Conservation (phyloP, 2,329 filamentous ascomycete species). For the Penicillium sp. region DNA sequence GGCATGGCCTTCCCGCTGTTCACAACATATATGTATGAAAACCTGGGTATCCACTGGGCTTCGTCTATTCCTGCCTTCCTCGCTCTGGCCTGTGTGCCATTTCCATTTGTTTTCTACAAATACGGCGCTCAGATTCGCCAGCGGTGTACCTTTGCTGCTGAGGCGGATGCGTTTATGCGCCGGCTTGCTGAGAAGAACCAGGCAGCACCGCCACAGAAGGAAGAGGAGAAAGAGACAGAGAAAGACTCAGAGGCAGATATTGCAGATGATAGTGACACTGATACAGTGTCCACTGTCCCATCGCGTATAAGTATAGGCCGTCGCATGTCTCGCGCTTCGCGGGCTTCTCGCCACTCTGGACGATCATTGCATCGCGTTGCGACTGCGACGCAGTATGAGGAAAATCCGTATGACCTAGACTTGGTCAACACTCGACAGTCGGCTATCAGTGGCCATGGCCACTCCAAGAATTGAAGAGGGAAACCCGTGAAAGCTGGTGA, state of each 20-base stretch:
- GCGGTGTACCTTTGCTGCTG: constrained; percentile 38
- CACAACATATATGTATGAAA: constrained; percentile 45
- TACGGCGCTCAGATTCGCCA: constrained; percentile 38
- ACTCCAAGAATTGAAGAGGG: constrained; percentile 8
- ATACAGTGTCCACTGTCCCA: constrained; percentile 19
- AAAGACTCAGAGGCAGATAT: not conserved
- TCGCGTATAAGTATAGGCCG: constrained; percentile 17
- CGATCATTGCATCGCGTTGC: constrained; percentile 17
- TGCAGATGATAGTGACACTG: constrained; percentile 17
- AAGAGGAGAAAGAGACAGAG: constrained; percentile 1
- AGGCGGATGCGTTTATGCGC: constrained; percentile 33
- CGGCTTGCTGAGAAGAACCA: constrained; percentile 22
- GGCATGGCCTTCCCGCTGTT: constrained; percentile 49
- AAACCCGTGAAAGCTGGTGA: not conserved
- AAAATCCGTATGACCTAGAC: constrained; percentile 28
- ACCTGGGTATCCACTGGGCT: constrained; percentile 49
- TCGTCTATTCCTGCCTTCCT: constrained; percentile 46
- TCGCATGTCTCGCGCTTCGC: constrained; percentile 19
- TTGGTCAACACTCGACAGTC: constrained; percentile 26
- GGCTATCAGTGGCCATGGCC: constrained; percentile 15
- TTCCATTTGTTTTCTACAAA: constrained; percentile 43
- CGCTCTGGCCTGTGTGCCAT: constrained; percentile 41
- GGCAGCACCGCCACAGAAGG: constrained; percentile 1
- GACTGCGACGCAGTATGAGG: constrained; percentile 24
- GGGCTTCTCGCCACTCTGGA: constrained; percentile 18